Evolutionary conservation across 352 stramenopile species (phyloP).

Genomic region (Globisporangium okanoganense): DNA sequence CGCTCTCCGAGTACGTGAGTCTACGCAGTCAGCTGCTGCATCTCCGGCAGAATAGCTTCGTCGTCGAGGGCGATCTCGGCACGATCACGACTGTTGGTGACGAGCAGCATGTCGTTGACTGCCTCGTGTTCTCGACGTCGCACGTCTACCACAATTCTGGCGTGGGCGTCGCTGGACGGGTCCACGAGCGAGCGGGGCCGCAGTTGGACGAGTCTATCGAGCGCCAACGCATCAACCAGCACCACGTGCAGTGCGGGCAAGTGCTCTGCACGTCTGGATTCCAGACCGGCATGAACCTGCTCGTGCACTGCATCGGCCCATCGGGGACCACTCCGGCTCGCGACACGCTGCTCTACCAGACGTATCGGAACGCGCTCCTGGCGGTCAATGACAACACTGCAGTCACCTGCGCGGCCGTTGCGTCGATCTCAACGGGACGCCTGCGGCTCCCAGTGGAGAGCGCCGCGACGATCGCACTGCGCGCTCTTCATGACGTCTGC

Average conservation of each 20-base stretch:
- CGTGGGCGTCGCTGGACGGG: conserved; percentile 36
- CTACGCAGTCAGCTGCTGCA: conserved; percentile 31
- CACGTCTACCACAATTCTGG: conserved; percentile 29
- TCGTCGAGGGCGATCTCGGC: conserved; percentile 46
- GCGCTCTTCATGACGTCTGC: conserved; percentile 40
- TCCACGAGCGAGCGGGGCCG: conserved; percentile 46
- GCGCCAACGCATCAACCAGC: neutral
- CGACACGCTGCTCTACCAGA: conserved; percentile 35
- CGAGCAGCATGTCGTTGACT: conserved; percentile 33
- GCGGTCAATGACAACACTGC: conserved; percentile 19
- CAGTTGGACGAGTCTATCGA: conserved; percentile 20
- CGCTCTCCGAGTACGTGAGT: conserved; percentile 38
- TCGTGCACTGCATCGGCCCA: conserved; percentile 61
- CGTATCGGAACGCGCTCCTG: conserved; percentile 45
- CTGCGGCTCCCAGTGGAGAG: conserved; percentile 28
- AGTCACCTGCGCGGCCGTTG: conserved; percentile 39
- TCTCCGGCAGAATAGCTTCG: conserved; percentile 29
- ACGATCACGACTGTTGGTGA: conserved; percentile 26
- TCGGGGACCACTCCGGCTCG: neutral
- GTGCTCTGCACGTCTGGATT: conserved; percentile 48
- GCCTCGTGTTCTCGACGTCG: conserved; percentile 60
- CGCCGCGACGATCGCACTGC: conserved; percentile 36
- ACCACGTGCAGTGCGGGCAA: neutral
- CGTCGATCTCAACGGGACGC: conserved; percentile 52
- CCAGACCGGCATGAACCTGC: conserved; percentile 28